Evolutionary conservation across 768 basidiomycete species (phyloP).

Genomic region (Russula ochroleuca): DNA sequence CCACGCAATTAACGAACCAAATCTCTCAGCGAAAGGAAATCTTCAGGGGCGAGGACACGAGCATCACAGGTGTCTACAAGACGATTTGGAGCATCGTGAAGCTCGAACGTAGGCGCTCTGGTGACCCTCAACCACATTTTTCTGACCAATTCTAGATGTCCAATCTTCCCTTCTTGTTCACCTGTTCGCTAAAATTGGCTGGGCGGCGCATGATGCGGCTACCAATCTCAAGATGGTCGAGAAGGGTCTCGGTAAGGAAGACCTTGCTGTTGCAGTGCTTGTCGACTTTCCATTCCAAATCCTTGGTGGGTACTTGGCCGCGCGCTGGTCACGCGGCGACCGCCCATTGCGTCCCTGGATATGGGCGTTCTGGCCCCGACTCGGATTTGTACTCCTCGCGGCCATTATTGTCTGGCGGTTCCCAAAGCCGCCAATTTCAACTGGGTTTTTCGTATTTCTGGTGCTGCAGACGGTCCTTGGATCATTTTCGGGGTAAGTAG

Average conservation of each 20-base stretch:
- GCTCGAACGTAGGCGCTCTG: slow-evolving; percentile 65
- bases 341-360: slow-evolving; percentile 84
- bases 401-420: slow-evolving; percentile 81
- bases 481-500: slow-evolving; percentile 76
- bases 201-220: slow-evolving; percentile 88
- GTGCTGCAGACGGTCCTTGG: slow-evolving; percentile 77
- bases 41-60: slow-evolving; percentile 77
- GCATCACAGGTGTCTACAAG: slow-evolving; percentile 83
- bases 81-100: slow-evolving; percentile 94
- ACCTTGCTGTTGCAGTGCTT: slow-evolving; percentile 90
- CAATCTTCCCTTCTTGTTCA: slow-evolving; percentile 84
- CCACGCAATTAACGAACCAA: not conserved
- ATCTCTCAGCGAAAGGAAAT: slow-evolving; percentile 63
- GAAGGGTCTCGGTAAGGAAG: slow-evolving; percentile 93
- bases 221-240: slow-evolving; percentile 93
- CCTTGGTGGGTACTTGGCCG: slow-evolving; percentile 88
- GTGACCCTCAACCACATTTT: slow-evolving; percentile 5
- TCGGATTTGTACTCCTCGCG: slow-evolving; percentile 65
- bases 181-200: slow-evolving; percentile 89
- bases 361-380: slow-evolving; percentile 83
- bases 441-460: slow-evolving; percentile 74
- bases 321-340: slow-evolving; percentile 82
- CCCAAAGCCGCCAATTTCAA: slow-evolving; percentile 69
- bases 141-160: slow-evolving; percentile 55
- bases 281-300: slow-evolving; percentile 99